Evolutionary conservation across 2,329 filamentous ascomycete genomes (phyloP).

Genomic region (Aureobasidium sp.): DNA sequence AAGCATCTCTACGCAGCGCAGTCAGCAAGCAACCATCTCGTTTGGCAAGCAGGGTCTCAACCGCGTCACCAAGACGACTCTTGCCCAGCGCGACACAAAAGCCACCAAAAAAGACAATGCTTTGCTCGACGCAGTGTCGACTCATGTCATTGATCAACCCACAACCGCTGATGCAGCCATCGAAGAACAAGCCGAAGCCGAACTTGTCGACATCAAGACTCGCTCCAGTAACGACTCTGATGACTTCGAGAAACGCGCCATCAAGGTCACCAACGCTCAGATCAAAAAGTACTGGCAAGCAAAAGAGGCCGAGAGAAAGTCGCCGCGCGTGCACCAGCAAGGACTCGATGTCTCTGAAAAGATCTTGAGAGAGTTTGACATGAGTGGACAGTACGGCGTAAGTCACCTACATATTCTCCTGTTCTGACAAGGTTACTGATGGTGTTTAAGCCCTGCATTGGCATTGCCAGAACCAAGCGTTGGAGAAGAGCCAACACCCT

Average conservation of each 20-base stretch:
- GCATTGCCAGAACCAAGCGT: conserved; percentile 68
- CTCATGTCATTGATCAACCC: conserved; percentile 23
- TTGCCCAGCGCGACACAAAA: conserved; percentile 27
- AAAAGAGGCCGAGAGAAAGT: conserved; percentile 60
- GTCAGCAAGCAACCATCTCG: conserved; percentile 50
- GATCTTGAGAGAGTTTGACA: conserved; percentile 84
- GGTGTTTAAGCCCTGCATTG: conserved; percentile 66
- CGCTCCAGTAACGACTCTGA: conserved; percentile 14
- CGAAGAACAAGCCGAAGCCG: conserved; percentile 27
- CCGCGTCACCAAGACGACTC: conserved; percentile 49
- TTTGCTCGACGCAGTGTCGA: conserved; percentile 21
- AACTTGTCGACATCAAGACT: conserved; percentile 18
- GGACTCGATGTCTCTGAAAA: conserved; percentile 68
- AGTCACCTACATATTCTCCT: conserved; percentile 30
- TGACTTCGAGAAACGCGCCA: conserved; percentile 47
- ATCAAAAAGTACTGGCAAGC: conserved; percentile 69
- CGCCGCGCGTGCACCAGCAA: conserved; percentile 69
- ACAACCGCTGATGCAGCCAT: conserved; percentile 32
- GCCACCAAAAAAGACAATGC: conserved; percentile 31
- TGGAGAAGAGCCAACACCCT: conserved; percentile 81
- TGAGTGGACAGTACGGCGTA: conserved; percentile 86
- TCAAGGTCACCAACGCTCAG: conserved; percentile 56
- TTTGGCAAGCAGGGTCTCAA: conserved; percentile 45
- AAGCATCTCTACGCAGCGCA: conserved; percentile 35
- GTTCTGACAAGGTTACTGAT: not conserved